Conservation (phyloP, 495 filamentous ascomycete species). For the Tuber aestivum region DNA sequence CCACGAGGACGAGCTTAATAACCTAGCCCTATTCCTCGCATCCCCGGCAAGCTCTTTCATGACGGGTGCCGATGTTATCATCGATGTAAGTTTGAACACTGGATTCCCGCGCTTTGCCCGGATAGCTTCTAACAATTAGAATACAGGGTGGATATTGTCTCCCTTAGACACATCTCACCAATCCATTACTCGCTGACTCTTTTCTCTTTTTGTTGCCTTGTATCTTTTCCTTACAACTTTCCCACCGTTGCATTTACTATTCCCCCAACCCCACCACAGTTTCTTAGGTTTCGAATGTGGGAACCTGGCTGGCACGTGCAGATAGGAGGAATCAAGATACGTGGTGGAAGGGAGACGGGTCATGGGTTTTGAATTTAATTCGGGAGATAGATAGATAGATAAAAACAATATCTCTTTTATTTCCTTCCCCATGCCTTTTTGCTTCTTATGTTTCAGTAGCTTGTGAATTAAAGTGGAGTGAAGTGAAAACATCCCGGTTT, state of each 20-base stretch:
- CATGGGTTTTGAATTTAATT: background rate
- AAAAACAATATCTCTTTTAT: background rate
- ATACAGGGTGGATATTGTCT: constrained; percentile 29
- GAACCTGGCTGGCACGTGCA: background rate
- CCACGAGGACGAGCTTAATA: constrained; percentile 68
- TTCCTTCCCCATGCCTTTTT: background rate
- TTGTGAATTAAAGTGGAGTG: background rate
- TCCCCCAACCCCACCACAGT: background rate
- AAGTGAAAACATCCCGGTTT: background rate
- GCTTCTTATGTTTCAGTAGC: background rate
- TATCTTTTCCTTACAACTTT: background rate
- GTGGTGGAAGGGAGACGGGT: background rate
- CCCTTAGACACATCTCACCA: background rate
- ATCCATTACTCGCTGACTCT: background rate
- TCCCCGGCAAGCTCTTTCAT: constrained; percentile 69
- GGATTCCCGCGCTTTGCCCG: constrained; percentile 33
- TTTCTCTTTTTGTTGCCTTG: background rate
- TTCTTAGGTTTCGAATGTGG: background rate
- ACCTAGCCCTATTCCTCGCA: constrained; percentile 68
- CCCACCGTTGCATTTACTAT: background rate
- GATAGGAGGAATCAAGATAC: background rate
- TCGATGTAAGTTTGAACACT: constrained; percentile 54
- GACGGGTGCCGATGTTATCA: constrained; percentile 71
- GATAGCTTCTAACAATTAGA: constrained; percentile 7
- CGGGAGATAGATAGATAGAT: background rate